phyloP scores from a whole-genome alignment of 352 stramenopile species.

The Phytophthora multivora region DNA sequence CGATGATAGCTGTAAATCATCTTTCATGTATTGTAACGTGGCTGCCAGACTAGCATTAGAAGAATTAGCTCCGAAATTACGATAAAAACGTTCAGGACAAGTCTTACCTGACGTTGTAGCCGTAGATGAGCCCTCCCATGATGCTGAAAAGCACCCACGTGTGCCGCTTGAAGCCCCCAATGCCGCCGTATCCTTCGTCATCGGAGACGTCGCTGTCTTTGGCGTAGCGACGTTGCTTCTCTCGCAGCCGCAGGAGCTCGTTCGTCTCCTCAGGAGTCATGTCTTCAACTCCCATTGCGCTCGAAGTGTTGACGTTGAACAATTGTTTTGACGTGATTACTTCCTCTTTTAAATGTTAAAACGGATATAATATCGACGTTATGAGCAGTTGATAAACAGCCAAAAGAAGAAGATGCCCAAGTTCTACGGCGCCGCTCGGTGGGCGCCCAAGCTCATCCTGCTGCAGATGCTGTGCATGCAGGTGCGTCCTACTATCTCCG shows the following conservation, averaged over 20 bases:
- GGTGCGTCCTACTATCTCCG: slow-evolving; percentile 35
- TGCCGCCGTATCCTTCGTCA: slow-evolving; percentile 4
- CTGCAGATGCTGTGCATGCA: slow-evolving; percentile 90
- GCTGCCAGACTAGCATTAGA: slow-evolving; percentile 48
- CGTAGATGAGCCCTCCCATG: slow-evolving; percentile 86
- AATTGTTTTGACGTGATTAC: too few species aligned
- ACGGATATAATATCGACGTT: neutral
- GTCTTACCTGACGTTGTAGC: slow-evolving; percentile 73
- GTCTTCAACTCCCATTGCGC: slow-evolving; percentile 16
- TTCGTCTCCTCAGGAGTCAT: slow-evolving; percentile 58
- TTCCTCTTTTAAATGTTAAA: neutral
- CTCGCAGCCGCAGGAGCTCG: slow-evolving; percentile 63
- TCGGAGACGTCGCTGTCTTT: slow-evolving; percentile 6
- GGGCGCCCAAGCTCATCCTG: slow-evolving; percentile 88
- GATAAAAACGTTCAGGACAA: too few species aligned
- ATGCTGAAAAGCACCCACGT: slow-evolving; percentile 84
- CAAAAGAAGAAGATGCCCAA: slow-evolving; percentile 62
- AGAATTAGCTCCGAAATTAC: too few species aligned
- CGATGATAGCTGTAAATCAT: slow-evolving; percentile 69
- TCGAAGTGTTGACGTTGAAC: slow-evolving; percentile 15
- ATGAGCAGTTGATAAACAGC: neutral
- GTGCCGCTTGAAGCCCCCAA: slow-evolving; percentile 44
- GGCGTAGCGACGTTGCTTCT: slow-evolving; percentile 25
- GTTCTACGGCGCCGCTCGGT: slow-evolving; percentile 82
- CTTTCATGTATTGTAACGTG: slow-evolving; percentile 82